Evolutionary conservation across 202 grass and related monocot species (phyloP).

Genomic region (Zizania palustris): DNA sequence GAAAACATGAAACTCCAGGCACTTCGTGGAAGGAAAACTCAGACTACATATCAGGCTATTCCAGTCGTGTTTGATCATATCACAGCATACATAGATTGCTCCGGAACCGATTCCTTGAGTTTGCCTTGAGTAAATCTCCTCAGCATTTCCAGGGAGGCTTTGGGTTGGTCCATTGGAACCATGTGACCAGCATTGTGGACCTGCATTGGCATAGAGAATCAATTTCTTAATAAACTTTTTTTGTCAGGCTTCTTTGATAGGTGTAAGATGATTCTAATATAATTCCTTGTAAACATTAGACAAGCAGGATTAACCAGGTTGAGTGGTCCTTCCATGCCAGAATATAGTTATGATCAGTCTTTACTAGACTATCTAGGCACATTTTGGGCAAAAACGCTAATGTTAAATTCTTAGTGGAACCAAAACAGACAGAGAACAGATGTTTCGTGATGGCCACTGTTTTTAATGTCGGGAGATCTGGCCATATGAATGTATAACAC

Average conservation of each 20-base stretch:
- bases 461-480: neutral
- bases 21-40: conserved; percentile 3
- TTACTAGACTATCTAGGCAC: conserved; percentile 7
- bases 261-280: neutral
- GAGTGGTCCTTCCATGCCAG: neutral
- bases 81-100: conserved; percentile 13
- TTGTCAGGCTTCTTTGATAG: neutral
- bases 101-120: conserved; percentile 34
- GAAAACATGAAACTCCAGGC: conserved; percentile 14
- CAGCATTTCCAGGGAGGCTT: conserved; percentile 86
- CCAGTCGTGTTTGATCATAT: conserved; percentile 41
- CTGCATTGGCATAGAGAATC: conserved; percentile 44
- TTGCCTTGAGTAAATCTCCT: conserved; percentile 71
- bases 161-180: conserved; percentile 92
- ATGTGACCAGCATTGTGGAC: conserved; percentile 87
- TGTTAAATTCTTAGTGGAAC: neutral
- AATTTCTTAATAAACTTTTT: conserved; percentile 9
- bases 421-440: neutral
- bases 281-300: conserved; percentile 18
- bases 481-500: neutral
- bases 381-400: neutral
- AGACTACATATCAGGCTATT: conserved; percentile 12
- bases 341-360: neutral
- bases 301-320: neutral
- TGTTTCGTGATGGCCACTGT: neutral